These are phyloP conservation scores for Schrenkiella parvula DNA, from an alignment of 345 rosid genomes.

Conservation along the genomic window DNA sequence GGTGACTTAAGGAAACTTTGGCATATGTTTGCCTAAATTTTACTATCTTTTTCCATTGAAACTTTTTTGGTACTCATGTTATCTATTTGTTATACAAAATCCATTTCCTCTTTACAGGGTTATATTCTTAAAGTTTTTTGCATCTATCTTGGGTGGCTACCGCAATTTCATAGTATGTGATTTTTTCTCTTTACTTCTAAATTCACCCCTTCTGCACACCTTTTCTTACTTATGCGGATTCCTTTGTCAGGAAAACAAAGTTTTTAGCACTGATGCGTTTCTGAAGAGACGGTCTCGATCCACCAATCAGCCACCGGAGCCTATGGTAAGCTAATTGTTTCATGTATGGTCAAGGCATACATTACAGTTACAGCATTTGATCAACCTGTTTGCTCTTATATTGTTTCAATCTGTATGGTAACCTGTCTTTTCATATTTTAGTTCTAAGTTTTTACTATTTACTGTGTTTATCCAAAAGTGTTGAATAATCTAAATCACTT, in stretches of 20 bases:
- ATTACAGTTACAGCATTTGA: slow-evolving; percentile 1
- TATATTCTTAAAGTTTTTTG: slow-evolving; percentile 87
- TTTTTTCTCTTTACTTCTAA: slow-evolving; percentile 13
- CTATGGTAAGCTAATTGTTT: slow-evolving; percentile 61
- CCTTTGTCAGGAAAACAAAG: slow-evolving; percentile 68
- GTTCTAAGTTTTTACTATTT: neutral
- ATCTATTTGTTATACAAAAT: slow-evolving; percentile 21
- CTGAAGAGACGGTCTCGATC: slow-evolving; percentile 87
- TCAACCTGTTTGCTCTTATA: neutral
- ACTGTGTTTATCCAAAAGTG: slow-evolving; percentile 2
- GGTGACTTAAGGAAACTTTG: slow-evolving; percentile 51
- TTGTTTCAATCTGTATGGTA: neutral
- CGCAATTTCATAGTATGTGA: slow-evolving; percentile 91
- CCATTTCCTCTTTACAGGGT: slow-evolving; percentile 61
- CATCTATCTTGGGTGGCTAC: slow-evolving; percentile 93
- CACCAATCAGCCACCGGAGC: slow-evolving; percentile 82
- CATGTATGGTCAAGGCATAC: slow-evolving; percentile 12
- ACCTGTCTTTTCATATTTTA: slow-evolving; percentile 9
- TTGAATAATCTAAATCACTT: neutral
- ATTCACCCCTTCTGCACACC: neutral
- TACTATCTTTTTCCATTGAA: neutral
- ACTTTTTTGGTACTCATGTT: neutral
- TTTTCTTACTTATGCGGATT: slow-evolving; percentile 11
- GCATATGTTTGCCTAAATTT: neutral
- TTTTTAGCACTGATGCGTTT: slow-evolving; percentile 87